phyloP scores from a whole-genome alignment of 257 asterid species.

The Scutellaria baicalensis region DNA sequence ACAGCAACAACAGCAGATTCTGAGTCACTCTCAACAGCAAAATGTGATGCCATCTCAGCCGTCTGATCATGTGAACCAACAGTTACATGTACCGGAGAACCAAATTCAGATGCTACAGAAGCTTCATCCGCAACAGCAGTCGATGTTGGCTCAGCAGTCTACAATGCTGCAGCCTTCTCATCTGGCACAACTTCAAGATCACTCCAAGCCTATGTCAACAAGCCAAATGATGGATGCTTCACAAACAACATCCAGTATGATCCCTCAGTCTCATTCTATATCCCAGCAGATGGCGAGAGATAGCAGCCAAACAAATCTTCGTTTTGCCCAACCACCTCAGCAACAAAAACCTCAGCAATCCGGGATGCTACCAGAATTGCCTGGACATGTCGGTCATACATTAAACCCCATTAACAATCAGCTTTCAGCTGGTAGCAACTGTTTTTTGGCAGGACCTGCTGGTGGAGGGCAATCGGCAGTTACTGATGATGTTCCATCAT shows the following conservation, averaged over 20 bases:
- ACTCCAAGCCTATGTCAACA: conserved; percentile 41
- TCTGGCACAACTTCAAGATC: conserved; percentile 39
- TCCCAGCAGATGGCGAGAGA: conserved; percentile 41
- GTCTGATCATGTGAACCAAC: conserved; percentile 36
- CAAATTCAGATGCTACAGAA: conserved; percentile 74
- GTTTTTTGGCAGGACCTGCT: conserved; percentile 38
- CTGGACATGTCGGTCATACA: conserved; percentile 40
- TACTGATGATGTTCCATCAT: conserved; percentile 84
- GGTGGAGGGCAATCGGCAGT: conserved; percentile 75
- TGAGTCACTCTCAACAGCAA: conserved; percentile 50
- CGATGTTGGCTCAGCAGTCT: conserved; percentile 49
- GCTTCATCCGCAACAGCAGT: conserved; percentile 66
- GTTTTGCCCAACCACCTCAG: conserved; percentile 38
- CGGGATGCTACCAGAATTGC: conserved; percentile 43
- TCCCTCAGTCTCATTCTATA: conserved; percentile 36
- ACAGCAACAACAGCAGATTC: conserved; percentile 37
- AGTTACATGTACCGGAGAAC: conserved; percentile 44
- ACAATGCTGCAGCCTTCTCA: conserved; percentile 42
- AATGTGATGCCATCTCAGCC: conserved; percentile 42
- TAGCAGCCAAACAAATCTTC: conserved; percentile 39
- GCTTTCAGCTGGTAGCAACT: conserved; percentile 44
- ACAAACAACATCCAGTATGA: conserved; percentile 33
- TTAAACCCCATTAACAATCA: conserved; percentile 42
- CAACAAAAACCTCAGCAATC: conserved; percentile 43
- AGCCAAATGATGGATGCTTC: conserved; percentile 43